A percentile compares a stretch with the other conserved stretches of the same genome.
Conservation (phyloP, 352 stramenopile genomes). For the Pythium rhizo-oryzae region DNA sequence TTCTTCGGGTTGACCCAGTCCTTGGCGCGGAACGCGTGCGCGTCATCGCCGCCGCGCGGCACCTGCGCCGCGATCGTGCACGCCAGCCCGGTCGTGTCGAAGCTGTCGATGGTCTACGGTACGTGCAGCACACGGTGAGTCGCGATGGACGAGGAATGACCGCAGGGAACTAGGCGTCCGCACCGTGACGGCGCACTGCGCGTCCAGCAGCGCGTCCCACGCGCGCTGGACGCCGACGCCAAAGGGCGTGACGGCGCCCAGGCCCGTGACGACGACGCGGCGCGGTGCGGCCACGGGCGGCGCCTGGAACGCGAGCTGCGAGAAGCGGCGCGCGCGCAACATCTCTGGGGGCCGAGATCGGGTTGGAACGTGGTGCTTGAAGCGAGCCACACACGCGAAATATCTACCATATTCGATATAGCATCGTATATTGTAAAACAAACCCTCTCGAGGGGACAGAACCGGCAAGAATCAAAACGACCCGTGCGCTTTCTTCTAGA, state of each 20-base stretch:
- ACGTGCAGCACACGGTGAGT: not conserved
- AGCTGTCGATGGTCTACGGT: constrained; percentile 48
- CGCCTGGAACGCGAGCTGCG: constrained; percentile 66
- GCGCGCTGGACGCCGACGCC: constrained; percentile 81
- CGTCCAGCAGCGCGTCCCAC: constrained; percentile 84
- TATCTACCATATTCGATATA: not conserved
- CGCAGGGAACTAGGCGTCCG: not conserved
- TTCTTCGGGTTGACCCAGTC: constrained; percentile 77
- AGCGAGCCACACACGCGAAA: constrained; percentile 4
- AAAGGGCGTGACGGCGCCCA: constrained; percentile 91
- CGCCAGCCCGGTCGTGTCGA: constrained; percentile 59
- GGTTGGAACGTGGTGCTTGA: constrained; percentile 12
- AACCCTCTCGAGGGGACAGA: too few species aligned
- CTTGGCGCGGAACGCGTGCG: constrained; percentile 56
- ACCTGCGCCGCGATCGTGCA: constrained; percentile 79
- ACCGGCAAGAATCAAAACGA: too few species aligned
- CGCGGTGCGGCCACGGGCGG: constrained; percentile 60
- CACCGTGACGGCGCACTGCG: constrained; percentile 76
- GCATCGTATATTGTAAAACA: not conserved
- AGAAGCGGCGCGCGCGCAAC: constrained; percentile 38
- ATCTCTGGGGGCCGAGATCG: not conserved
- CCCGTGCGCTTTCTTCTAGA: too few species aligned
- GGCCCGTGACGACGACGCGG: constrained; percentile 91
- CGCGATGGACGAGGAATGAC: not conserved
- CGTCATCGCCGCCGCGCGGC: constrained; percentile 51